Evolutionary conservation across 177 flowering plant genomes (phyloP).

Genomic region (Vitis hybrid): DNA sequence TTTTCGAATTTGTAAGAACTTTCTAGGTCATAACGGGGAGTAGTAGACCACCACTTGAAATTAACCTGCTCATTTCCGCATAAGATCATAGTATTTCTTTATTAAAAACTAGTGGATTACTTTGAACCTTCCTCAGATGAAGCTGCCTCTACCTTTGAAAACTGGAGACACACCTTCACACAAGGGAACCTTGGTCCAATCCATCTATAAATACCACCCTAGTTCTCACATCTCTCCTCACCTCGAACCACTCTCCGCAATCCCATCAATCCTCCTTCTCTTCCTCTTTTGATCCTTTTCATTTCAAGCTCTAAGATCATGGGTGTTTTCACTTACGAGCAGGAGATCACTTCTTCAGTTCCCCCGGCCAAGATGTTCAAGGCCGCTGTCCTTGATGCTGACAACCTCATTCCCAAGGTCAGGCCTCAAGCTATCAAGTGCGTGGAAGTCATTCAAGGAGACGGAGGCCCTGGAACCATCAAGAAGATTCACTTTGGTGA

Average conservation of each 20-base stretch:
- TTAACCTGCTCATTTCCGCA: too few relatives aligned
- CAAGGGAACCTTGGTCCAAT: too few relatives aligned
- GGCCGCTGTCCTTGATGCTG: conserved; percentile 32
- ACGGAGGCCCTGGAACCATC: conserved; percentile 40
- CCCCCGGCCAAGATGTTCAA: conserved; percentile 35
- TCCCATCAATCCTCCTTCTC: not conserved
- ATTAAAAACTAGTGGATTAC: too few relatives aligned
- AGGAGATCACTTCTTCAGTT: conserved; percentile 14
- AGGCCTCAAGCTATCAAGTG: conserved; percentile 32
- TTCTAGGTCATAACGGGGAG: too few relatives aligned
- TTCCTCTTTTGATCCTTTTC: not conserved
- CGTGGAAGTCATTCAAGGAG: conserved; percentile 28
- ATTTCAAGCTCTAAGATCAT: conserved; percentile 5
- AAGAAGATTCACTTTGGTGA: conserved; percentile 21
- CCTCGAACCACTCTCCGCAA: not conserved
- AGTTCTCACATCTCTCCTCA: not conserved
- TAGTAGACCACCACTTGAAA: too few relatives aligned
- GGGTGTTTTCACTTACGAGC: conserved; percentile 28
- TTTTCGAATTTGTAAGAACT: too few relatives aligned
- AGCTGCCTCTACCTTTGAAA: too few relatives aligned
- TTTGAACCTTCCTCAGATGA: too few relatives aligned
- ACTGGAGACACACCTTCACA: too few relatives aligned
- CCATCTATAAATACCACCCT: not conserved
- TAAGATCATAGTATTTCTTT: too few relatives aligned
- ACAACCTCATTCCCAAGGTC: conserved; percentile 34